Evolutionary conservation across 257 asterid species (phyloP).

Genomic region (Agastache rugosa): DNA sequence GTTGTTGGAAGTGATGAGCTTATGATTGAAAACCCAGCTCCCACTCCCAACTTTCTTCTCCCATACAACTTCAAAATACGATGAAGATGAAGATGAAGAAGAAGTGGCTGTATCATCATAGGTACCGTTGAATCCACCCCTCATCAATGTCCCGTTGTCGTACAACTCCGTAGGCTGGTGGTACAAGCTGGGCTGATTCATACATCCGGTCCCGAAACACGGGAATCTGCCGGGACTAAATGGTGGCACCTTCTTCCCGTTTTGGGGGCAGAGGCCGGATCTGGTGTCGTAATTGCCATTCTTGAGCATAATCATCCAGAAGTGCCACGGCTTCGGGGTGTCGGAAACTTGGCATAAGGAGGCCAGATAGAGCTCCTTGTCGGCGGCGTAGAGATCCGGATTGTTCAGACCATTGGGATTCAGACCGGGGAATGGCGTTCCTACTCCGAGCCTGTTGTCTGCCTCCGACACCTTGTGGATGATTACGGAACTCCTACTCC

Average conservation of each 20-base stretch:
- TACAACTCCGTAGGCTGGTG: constrained; percentile 51
- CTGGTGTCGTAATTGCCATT: constrained; percentile 68
- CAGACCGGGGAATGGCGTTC: constrained; percentile 56
- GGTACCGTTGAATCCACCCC: constrained; percentile 66
- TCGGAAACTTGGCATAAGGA: constrained; percentile 63
- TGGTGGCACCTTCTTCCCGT: constrained; percentile 61
- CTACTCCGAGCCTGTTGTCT: constrained; percentile 65
- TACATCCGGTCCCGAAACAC: constrained; percentile 70
- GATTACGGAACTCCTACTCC: too few species aligned
- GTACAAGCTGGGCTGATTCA: constrained; percentile 61
- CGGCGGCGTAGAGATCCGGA: constrained; percentile 65
- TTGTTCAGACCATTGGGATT: constrained; percentile 44
- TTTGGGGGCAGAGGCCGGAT: constrained; percentile 63
- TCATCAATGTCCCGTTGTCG: constrained; percentile 35
- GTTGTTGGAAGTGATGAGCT: constrained; percentile 57
- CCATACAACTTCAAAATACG: constrained; percentile 68
- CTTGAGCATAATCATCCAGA: constrained; percentile 80
- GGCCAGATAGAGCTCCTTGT: constrained; percentile 72
- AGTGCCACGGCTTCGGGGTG: constrained; percentile 68
- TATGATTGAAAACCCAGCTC: constrained; percentile 67
- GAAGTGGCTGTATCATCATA: too few species aligned
- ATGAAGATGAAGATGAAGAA: too few species aligned
- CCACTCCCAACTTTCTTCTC: constrained; percentile 64
- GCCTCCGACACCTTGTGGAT: constrained; percentile 58
- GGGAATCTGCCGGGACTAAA: constrained; percentile 64